These are phyloP conservation scores for Cercospora janseana DNA, from an alignment of 2,329 filamentous ascomycete species.

Conservation along the genomic window DNA sequence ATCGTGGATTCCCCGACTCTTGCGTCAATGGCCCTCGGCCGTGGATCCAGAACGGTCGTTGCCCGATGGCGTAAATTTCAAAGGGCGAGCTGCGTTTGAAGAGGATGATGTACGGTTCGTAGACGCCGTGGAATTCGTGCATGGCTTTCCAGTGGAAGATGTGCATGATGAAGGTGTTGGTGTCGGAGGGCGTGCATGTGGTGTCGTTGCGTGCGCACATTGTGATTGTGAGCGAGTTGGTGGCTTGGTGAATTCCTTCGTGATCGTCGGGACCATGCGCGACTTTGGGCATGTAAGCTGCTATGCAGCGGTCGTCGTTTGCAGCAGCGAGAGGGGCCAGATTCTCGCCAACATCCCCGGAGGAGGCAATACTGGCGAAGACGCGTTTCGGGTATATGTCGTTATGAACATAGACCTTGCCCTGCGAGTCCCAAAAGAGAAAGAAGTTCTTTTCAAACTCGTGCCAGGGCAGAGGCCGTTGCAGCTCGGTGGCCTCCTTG, in stretches of 20 bases:
- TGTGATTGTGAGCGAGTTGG: constrained; percentile 58
- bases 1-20: constrained; percentile 21
- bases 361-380: constrained; percentile 48
- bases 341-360: constrained; percentile 51
- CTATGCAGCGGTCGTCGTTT: constrained; percentile 51
- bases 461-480: constrained; percentile 48
- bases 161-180: constrained; percentile 54
- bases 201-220: constrained; percentile 52
- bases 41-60: constrained; percentile 56
- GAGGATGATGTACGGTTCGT: constrained; percentile 57
- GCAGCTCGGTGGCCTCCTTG: constrained; percentile 50
- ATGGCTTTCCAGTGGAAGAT: constrained; percentile 58
- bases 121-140: constrained; percentile 50
- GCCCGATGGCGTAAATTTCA: constrained; percentile 50
- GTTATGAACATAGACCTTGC: constrained; percentile 53
- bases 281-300: constrained; percentile 34
- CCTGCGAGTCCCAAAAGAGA: constrained; percentile 56
- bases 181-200: constrained; percentile 46
- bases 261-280: not conserved
- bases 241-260: constrained; percentile 57
- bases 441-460: constrained; percentile 63
- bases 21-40: constrained; percentile 44
- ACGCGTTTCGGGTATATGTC: constrained; percentile 52
- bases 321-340: constrained; percentile 42
- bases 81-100: constrained; percentile 53